Conservation (phyloP, 495 filamentous ascomycete species). For the Penicillium turbatum region DNA sequence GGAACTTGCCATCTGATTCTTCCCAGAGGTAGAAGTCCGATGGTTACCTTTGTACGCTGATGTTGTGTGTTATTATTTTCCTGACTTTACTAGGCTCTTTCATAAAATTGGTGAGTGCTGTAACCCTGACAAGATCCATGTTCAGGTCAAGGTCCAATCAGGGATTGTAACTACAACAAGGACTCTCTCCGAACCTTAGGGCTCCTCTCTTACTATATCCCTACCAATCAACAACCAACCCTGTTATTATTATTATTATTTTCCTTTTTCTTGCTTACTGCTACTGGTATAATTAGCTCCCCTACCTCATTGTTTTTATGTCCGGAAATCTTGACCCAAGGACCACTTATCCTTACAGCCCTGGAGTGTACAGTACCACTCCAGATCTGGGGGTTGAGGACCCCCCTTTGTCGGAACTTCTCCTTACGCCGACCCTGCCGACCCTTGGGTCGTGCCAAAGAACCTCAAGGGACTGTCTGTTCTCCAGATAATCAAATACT, state of each 20-base stretch:
- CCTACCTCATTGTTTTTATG: not conserved
- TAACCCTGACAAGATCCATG: slow-evolving; percentile 1
- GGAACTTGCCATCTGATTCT: too few relatives aligned
- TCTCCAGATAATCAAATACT: not conserved
- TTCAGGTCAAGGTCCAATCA: slow-evolving; percentile 5
- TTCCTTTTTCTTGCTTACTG: not conserved
- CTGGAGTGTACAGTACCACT: not conserved
- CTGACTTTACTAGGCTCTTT: not conserved
- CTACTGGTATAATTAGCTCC: not conserved
- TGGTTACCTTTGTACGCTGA: not conserved
- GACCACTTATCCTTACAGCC: not conserved
- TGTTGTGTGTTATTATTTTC: not conserved
- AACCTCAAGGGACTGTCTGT: not conserved
- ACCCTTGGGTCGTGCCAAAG: not conserved
- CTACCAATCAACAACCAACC: not conserved
- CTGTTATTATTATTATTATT: not conserved
- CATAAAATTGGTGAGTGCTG: not conserved
- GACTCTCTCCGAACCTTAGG: slow-evolving; percentile 1
- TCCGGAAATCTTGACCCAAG: not conserved
- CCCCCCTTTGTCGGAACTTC: not conserved
- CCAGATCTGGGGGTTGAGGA: not conserved
- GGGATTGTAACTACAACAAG: not conserved
- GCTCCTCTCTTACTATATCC: slow-evolving; percentile 2
- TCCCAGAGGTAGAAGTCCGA: not conserved
- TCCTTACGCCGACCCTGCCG: slow-evolving; percentile 5